Evolutionary conservation across 192 early-diverging fungal genomes (phyloP), one percentile per base, ranked within the genome.

Genomic region (Entophlyctis helioformis): DNA sequence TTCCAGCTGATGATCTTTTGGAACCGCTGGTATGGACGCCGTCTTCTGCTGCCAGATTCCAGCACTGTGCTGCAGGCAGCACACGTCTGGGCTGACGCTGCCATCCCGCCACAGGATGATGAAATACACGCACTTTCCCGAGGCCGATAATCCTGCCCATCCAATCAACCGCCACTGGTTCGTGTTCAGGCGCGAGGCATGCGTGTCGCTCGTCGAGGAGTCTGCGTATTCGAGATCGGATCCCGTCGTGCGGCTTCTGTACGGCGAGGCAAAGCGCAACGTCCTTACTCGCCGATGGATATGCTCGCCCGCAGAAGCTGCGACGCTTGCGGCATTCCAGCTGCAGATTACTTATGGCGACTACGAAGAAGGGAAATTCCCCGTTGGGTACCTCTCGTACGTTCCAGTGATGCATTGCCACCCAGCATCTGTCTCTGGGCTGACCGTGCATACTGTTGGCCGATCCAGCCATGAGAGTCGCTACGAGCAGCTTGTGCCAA

Each of bases 111-210:
- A 5, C 29, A 66, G 71, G 42, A 58, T 75, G n/a, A 41, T 60
- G 20, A 72, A 75, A 40, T 75, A 69, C 54, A 75, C 75, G 1
- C 75, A 78, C 52, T 68, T 51, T 36, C 75, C 75, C 10, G 68
- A 78, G 53, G 63, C 60, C 13, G 48, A 55, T 1, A 57, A 67
- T 46, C 56, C 71, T 2, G 37, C 44, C 18, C 71, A 73, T 38
- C 57, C 66, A 18, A 60, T 74, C 42, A 74, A 72, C 42, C 55
- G 64, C 0, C 66, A 73, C 47, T 74, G 71, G 68, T 61, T 78
- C 24, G 54, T 74, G n/a, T 78, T 56, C 46, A 45, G 69, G 27
- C 53, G 71, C 13, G 75, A 71, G 36, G 68, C 66, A 8, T 46
- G 53, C 15, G 44, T 74, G 10, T 54, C 63, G 22, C 68, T 57